phyloP scores from a whole-genome alignment of 2,329 filamentous ascomycete genomes.

The Fusarium humuli region DNA sequence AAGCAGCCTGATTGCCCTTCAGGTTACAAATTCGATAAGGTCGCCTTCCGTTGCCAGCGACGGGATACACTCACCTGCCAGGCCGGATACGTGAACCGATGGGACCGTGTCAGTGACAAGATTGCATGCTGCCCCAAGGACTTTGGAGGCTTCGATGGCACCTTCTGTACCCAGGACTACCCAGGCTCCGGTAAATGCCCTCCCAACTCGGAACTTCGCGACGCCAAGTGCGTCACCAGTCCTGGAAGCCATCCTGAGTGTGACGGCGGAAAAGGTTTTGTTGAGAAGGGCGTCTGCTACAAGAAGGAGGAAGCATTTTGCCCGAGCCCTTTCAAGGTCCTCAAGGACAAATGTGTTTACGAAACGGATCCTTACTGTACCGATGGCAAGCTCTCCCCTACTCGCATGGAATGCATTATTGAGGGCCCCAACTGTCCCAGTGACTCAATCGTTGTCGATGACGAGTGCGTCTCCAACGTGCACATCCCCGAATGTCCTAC shows the following conservation, averaged over 20 bases:
- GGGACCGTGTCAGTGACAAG: neutral
- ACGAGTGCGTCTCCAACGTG: neutral
- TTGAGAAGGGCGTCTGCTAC: slow-evolving; percentile 3
- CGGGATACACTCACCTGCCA: neutral
- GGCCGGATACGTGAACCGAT: neutral
- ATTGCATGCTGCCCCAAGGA: neutral
- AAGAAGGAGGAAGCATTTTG: neutral
- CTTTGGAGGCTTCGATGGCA: neutral
- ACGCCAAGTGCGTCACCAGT: neutral
- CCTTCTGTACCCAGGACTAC: neutral
- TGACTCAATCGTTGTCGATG: neutral
- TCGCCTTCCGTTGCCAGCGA: neutral
- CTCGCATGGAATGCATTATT: neutral
- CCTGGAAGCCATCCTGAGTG: neutral
- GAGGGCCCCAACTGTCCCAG: neutral
- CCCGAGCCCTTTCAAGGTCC: neutral
- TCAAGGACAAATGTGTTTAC: neutral
- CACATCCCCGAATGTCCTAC: neutral
- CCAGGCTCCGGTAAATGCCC: neutral
- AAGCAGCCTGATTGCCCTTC: neutral
- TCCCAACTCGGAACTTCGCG: neutral
- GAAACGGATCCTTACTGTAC: neutral
- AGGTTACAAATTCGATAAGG: neutral
- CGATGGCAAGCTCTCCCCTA: neutral
- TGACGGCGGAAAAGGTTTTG: neutral